Percentiles rank a stretch among this genome's conserved stretches.
Conservation (phyloP, 805 yeast genomes). For the Komagataella mondaviorum region DNA sequence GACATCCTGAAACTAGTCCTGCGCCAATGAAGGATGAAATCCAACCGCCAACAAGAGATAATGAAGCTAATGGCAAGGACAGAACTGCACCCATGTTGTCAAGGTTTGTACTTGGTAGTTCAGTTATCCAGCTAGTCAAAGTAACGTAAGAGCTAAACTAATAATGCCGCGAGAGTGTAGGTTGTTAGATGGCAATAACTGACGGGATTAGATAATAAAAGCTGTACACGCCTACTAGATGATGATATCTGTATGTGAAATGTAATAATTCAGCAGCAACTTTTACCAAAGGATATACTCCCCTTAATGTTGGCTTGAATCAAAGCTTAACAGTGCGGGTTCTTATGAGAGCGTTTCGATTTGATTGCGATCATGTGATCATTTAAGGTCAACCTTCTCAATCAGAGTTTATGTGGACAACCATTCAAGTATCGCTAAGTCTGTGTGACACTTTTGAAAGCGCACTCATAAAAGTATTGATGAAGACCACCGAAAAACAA, state of each 20-base stretch:
- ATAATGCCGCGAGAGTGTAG: not conserved
- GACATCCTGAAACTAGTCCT: slow-evolving; percentile 53
- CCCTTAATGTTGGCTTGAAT: not conserved
- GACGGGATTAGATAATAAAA: too few relatives aligned
- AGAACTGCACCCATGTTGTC: slow-evolving; percentile 48
- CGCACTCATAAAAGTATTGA: not conserved
- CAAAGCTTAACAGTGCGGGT: not conserved
- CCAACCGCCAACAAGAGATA: slow-evolving; percentile 43
- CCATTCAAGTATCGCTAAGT: too few relatives aligned
- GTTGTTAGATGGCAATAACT: not conserved
- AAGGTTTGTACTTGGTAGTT: not conserved
- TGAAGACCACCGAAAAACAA: not conserved
- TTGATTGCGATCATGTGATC: not conserved
- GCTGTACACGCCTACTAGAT: too few relatives aligned
- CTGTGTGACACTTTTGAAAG: too few relatives aligned
- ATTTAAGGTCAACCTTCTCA: too few relatives aligned
- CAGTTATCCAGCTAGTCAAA: not conserved
- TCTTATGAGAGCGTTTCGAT: too few relatives aligned
- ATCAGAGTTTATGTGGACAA: not conserved
- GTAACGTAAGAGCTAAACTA: not conserved
- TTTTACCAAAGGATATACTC: too few relatives aligned
- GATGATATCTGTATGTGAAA: too few relatives aligned
- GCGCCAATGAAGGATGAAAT: slow-evolving; percentile 74
- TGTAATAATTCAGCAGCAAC: too few relatives aligned
- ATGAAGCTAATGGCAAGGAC: slow-evolving; percentile 53